Evolutionary conservation across 306 rosid species (phyloP), one percentile per base, ranked within the genome.

Genomic region (Vachellia collinsii): DNA sequence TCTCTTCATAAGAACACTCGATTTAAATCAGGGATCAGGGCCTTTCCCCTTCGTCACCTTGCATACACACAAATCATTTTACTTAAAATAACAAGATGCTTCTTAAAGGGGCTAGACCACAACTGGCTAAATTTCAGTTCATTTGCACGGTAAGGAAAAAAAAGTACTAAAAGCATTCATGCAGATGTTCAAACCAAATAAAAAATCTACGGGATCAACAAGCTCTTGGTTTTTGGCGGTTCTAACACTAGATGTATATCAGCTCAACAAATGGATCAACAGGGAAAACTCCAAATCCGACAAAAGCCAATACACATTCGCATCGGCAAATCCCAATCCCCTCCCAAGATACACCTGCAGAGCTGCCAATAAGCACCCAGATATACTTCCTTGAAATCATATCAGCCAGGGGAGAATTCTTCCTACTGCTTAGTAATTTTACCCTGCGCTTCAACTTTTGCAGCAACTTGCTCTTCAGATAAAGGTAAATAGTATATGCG

Each of bases 401-500:
- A 50, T 70, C 84, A 77, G 59, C 72, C 58, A 43, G 42, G 82
- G 70, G 53, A 65, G 70, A 80, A 77, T 76, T 14, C 78, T 47
- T 64, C 83, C 85, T 88, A 88, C 59, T 69, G 81, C 89, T 81
- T 87, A 9, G 59, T 39, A 70, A 51, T 83, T 85, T 81, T 93
- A 71, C 90, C 92, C 74, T 85, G 87, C 0, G 82, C 88, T 36
- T 90, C 87, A 77, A 90, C 92, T 86, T 90, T 93, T 70, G 87
- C 89, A 3, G 89, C 86, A 61, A 92, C 99, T 72, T 96, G 92
- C 78, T 90, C 97, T 53, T 96, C 94, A 11, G 99, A 86, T 79
- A 93, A 83, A 36, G 99, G 99, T 63, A 96, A 85, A 80, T 96
- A 96, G 90, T 96, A 96, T 76, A 96, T 92, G 53, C 98, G 89